Percentiles rank a stretch among this genome's conserved stretches.
phyloP scores from a whole-genome alignment of 768 basidiomycete genomes.

The Podaxis mareebaensis region DNA sequence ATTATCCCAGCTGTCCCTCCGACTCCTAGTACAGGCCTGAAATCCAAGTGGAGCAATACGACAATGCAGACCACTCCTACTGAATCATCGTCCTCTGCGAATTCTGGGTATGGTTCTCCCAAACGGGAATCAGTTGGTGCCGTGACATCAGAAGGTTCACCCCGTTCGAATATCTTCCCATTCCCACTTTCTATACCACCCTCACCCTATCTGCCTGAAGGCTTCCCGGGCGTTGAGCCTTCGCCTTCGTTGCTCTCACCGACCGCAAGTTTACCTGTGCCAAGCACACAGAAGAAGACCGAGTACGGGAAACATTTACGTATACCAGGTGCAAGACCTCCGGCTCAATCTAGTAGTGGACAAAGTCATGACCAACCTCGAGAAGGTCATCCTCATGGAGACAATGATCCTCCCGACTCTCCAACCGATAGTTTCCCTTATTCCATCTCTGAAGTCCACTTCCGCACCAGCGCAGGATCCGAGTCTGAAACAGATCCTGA shows the following conservation, averaged over 20 bases:
- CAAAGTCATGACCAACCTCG: slow-evolving; percentile 1
- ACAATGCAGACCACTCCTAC: slow-evolving; percentile 32
- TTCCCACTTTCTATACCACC: slow-evolving; percentile 46
- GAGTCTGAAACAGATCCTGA: slow-evolving; percentile 1
- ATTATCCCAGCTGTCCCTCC: not conserved
- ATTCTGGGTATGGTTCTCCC: slow-evolving; percentile 22
- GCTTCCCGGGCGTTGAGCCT: slow-evolving; percentile 21
- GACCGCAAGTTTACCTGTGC: slow-evolving; percentile 1
- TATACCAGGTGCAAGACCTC: not conserved
- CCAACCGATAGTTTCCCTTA: slow-evolving; percentile 59
- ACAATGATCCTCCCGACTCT: slow-evolving; percentile 37
- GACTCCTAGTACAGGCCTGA: slow-evolving; percentile 16
- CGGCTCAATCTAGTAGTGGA: slow-evolving; percentile 1
- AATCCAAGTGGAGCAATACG: slow-evolving; percentile 45
- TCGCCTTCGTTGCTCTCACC: slow-evolving; percentile 14
- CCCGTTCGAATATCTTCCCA: slow-evolving; percentile 36
- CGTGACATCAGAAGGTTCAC: slow-evolving; percentile 17
- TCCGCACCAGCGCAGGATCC: slow-evolving; percentile 41
- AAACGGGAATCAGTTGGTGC: slow-evolving; percentile 16
- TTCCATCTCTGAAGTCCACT: slow-evolving; percentile 55
- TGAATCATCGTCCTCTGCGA: slow-evolving; percentile 5
- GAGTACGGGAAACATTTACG: not conserved
- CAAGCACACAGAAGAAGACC: not conserved
- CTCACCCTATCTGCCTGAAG: slow-evolving; percentile 36
- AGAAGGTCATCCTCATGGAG: slow-evolving; percentile 9